Evolutionary conservation across 2,329 filamentous ascomycete species (phyloP).

Genomic region (Meredithiella fracta): DNA sequence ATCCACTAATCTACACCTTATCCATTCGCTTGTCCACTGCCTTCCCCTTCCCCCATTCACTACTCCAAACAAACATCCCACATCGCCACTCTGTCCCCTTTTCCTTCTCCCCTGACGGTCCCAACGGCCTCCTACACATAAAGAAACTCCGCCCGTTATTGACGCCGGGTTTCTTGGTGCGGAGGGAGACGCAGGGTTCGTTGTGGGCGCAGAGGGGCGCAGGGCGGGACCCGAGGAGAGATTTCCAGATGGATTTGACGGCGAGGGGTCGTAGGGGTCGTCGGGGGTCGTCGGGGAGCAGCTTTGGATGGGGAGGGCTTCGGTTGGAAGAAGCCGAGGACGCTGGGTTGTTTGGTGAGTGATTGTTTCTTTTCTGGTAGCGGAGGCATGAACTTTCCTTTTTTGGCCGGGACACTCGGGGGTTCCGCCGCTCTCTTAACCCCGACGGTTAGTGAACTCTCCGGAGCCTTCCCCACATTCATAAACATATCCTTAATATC

Average conservation of each 20-base stretch:
- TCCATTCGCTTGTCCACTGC: not conserved
- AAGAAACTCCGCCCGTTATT: conserved; percentile 58
- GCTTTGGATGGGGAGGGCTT: conserved; percentile 21
- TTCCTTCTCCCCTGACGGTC: conserved; percentile 73
- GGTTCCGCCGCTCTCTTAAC: conserved; percentile 6
- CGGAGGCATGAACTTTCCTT: conserved; percentile 1
- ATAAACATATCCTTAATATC: conserved; percentile 91
- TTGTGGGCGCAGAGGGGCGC: conserved; percentile 72
- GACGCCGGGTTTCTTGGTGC: conserved; percentile 76
- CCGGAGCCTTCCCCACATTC: not conserved
- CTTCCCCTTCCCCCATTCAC: conserved; percentile 30
- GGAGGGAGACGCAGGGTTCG: conserved; percentile 68
- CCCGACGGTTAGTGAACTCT: not conserved
- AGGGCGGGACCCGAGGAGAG: conserved; percentile 42
- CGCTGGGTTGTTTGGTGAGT: conserved; percentile 41
- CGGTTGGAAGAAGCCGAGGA: conserved; percentile 56
- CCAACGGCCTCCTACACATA: conserved; percentile 55
- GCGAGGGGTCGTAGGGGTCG: conserved; percentile 49
- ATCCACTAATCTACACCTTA: no score
- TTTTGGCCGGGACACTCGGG: conserved; percentile 18
- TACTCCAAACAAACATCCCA: conserved; percentile 61
- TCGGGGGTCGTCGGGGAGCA: conserved; percentile 18
- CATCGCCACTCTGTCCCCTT: conserved; percentile 76
- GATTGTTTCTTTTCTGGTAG: conserved; percentile 18
- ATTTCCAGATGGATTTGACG: conserved; percentile 71